Evolutionary conservation across 2,329 filamentous ascomycete species (phyloP).

Genomic region (Aschersonia sp.): DNA sequence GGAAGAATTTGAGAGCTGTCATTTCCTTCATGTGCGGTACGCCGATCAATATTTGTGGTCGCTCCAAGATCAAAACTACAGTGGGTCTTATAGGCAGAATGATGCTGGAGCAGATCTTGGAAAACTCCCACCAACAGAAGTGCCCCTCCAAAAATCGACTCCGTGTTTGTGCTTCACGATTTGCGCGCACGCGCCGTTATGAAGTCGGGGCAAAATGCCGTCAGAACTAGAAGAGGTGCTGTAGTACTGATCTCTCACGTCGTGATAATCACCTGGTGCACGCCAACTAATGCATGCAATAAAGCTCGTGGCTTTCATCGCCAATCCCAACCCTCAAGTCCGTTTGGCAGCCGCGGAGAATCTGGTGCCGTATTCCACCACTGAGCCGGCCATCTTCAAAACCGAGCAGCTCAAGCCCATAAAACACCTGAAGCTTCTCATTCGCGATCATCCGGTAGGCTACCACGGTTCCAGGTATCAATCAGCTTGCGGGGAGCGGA

Average conservation of each 20-base stretch:
- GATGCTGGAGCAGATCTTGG: too few relatives aligned
- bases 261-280: background rate
- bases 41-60: too few relatives aligned
- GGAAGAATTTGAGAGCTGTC: too few relatives aligned
- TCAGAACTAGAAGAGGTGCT: conserved; percentile 62
- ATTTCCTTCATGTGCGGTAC: too few relatives aligned
- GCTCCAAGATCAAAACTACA: too few relatives aligned
- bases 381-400: conserved; percentile 73
- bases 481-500: background rate
- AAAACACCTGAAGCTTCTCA: conserved; percentile 73
- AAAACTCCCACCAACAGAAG: too few relatives aligned
- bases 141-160: background rate
- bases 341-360: conserved; percentile 76
- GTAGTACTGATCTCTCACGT: background rate
- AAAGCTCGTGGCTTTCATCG: conserved; percentile 84
- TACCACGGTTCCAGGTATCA: background rate
- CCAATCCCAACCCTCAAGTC: conserved; percentile 82
- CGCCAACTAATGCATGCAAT: background rate
- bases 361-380: conserved; percentile 65
- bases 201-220: conserved; percentile 35
- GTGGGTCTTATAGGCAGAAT: too few relatives aligned
- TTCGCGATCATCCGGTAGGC: conserved; percentile 68
- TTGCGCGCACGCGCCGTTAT: background rate
- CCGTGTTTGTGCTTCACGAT: background rate
- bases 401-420: conserved; percentile 61